phyloP scores from a whole-genome alignment of 2,329 filamentous ascomycete genomes.

The Trichophyton benhamiae region DNA sequence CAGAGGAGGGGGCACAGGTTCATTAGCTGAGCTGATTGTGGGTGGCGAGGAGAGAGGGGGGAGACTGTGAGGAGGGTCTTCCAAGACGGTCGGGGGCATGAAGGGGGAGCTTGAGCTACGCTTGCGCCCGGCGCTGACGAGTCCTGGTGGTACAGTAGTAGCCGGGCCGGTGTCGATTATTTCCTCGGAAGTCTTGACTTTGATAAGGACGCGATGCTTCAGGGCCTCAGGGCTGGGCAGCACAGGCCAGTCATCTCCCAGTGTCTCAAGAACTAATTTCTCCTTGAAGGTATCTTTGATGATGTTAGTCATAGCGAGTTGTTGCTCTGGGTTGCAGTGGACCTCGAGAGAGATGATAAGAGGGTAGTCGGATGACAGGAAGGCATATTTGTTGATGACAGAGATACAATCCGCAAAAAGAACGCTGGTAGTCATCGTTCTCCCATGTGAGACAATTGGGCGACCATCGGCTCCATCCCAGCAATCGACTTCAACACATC shows the following conservation, averaged over 20 bases:
- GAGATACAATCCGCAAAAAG: conserved; percentile 84
- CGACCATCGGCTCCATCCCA: conserved; percentile 87
- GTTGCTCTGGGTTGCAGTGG: conserved; percentile 74
- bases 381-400: conserved; percentile 90
- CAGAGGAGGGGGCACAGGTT: conserved; percentile 36
- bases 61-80: conserved; percentile 41
- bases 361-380: conserved; percentile 73
- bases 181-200: conserved; percentile 61
- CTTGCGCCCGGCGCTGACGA: conserved; percentile 29
- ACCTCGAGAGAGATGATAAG: conserved; percentile 93
- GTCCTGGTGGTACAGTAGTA: conserved; percentile 41
- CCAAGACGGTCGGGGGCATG: conserved; percentile 48
- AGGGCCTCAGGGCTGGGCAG: conserved; percentile 80
- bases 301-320: conserved; percentile 75
- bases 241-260: conserved; percentile 54
- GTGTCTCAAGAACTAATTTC: conserved; percentile 63
- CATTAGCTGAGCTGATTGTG: conserved; percentile 39
- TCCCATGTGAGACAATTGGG: conserved; percentile 82
- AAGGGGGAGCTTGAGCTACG: conserved; percentile 70
- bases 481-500: conserved; percentile 94
- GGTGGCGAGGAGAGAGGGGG: conserved; percentile 42
- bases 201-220: conserved; percentile 73
- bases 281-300: conserved; percentile 75
- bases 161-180: conserved; percentile 27
- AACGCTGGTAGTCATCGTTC: conserved; percentile 76